phyloP scores from a whole-genome alignment of 192 early-diverging fungal genomes.

The Umbelopsis ramanniana region DNA sequence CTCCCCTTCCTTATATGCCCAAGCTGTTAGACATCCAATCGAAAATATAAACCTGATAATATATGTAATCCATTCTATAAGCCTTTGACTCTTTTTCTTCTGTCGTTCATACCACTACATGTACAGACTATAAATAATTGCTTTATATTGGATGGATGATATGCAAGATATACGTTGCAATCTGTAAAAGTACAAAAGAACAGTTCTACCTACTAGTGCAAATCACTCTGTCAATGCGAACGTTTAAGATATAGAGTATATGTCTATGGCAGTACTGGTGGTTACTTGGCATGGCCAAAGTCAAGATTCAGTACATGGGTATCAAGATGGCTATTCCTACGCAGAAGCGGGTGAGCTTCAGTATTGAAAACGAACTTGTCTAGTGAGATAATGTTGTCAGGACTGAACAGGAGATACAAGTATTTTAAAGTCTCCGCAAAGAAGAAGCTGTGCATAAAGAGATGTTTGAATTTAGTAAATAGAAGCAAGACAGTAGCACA shows the following conservation, averaged over 20 bases:
- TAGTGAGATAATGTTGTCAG: constrained; percentile 56
- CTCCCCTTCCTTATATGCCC: too few relatives aligned
- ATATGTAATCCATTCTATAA: background rate
- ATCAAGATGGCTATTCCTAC: constrained; percentile 38
- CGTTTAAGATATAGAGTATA: background rate
- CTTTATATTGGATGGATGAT: too few relatives aligned
- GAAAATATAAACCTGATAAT: constrained; percentile 5
- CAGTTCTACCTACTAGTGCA: too few relatives aligned
- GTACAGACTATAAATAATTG: too few relatives aligned
- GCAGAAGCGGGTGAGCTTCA: constrained; percentile 73
- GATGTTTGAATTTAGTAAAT: background rate
- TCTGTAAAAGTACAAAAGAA: background rate
- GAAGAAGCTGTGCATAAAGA: constrained; percentile 49
- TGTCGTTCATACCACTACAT: too few relatives aligned
- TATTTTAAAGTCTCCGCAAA: constrained; percentile 79
- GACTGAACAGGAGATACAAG: constrained; percentile 63
- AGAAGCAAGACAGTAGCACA: background rate
- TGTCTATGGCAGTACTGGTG: background rate
- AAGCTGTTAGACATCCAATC: background rate
- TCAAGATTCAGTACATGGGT: constrained; percentile 5
- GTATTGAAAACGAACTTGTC: constrained; percentile 74
- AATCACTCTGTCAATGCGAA: too few relatives aligned
- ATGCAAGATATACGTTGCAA: too few relatives aligned
- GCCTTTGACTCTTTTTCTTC: too few relatives aligned
- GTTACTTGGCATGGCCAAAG: background rate